These are phyloP conservation scores for Logfia minima DNA, from an alignment of 129 eudicot species.

Conservation along the genomic window DNA sequence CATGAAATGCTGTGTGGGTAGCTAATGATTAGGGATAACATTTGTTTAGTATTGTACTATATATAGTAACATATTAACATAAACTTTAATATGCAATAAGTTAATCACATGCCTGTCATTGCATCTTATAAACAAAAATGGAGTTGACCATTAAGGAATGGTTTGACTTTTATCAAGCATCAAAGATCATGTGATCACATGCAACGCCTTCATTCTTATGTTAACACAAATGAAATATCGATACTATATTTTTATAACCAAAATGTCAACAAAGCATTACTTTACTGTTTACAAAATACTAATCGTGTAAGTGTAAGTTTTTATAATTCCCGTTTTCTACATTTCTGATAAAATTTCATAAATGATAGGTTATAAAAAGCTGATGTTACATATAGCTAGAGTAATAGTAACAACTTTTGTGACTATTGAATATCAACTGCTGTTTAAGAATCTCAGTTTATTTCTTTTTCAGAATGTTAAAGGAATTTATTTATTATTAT, in stretches of 20 bases:
- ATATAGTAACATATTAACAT: neutral
- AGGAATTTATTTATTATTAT: no score
- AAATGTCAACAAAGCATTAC: neutral
- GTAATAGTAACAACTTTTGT: no score
- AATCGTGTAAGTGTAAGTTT: neutral
- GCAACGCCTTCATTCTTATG: neutral
- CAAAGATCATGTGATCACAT: slow-evolving; percentile 6
- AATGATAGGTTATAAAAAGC: no score
- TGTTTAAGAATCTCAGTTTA: no score
- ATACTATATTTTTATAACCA: neutral
- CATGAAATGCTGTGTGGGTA: neutral
- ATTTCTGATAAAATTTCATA: no score
- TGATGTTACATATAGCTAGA: neutral
- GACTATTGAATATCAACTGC: no score
- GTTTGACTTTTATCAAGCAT: slow-evolving; percentile 4
- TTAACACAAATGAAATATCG: neutral
- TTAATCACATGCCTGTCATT: slow-evolving; percentile 10
- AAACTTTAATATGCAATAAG: neutral
- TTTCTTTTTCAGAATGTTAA: neutral
- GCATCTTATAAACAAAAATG: neutral
- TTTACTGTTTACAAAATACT: neutral
- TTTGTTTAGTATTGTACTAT: neutral
- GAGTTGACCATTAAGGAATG: slow-evolving; percentile 13
- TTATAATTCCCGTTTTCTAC: neutral
- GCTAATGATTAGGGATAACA: slow-evolving; percentile 13